phyloP scores from a whole-genome alignment of 805 yeast species.

The Zygotorulaspora chibaensis region DNA sequence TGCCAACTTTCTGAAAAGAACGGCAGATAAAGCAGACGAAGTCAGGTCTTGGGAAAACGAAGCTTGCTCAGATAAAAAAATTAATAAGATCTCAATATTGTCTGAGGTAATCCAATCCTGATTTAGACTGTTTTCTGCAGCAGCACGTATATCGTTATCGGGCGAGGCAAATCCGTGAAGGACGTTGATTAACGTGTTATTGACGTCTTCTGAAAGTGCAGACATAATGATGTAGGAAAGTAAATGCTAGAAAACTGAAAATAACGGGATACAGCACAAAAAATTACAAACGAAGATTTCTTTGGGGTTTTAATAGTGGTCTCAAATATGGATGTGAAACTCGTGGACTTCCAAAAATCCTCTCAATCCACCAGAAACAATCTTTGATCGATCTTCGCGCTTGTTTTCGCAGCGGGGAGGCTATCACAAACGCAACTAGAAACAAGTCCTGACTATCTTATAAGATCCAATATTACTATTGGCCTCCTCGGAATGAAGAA shows the following conservation, averaged over 20 bases:
- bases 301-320: too few species aligned
- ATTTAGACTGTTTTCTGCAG: slow-evolving; percentile 72
- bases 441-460: too few species aligned
- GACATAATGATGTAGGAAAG: slow-evolving; percentile 29
- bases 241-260: background rate
- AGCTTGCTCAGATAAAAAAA: slow-evolving; percentile 80
- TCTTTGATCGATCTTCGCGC: too few species aligned
- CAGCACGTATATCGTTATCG: slow-evolving; percentile 67
- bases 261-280: too few species aligned
- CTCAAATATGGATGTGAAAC: too few species aligned
- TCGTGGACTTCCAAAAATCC: too few species aligned
- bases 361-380: too few species aligned
- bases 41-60: slow-evolving; percentile 55
- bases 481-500: too few species aligned
- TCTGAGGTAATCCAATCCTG: slow-evolving; percentile 69
- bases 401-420: too few species aligned
- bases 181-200: slow-evolving; percentile 49
- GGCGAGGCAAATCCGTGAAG: slow-evolving; percentile 70
- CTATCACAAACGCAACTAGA: too few species aligned
- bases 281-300: too few species aligned
- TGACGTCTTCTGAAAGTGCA: slow-evolving; percentile 58
- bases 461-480: too few species aligned
- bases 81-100: slow-evolving; percentile 63
- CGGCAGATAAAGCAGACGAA: slow-evolving; percentile 74
- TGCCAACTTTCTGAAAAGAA: slow-evolving; percentile 82